Conservation (phyloP, 2,329 filamentous ascomycete species). For the Xylariaceae sp. region DNA sequence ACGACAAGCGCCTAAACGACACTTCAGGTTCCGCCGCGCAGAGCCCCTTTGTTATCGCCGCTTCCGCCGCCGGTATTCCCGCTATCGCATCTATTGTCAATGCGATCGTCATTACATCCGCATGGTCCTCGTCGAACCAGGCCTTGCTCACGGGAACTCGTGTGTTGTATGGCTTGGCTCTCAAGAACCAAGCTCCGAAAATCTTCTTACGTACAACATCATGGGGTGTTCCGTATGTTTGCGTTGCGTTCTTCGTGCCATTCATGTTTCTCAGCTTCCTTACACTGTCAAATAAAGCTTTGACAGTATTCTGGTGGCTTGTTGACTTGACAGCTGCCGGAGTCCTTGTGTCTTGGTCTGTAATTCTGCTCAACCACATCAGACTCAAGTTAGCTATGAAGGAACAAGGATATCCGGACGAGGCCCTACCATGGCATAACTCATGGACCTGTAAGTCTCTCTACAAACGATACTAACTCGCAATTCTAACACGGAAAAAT, state of each 20-base stretch:
- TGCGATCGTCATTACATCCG: conserved; percentile 67
- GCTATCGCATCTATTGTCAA: conserved; percentile 70
- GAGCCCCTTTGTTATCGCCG: conserved; percentile 66
- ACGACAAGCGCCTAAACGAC: conserved; percentile 44
- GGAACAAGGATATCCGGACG: conserved; percentile 47
- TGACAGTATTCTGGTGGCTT: conserved; percentile 63
- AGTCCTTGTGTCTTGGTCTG: conserved; percentile 58
- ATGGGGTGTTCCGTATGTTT: conserved; percentile 53
- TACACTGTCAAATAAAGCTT: conserved; percentile 49
- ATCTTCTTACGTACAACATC: conserved; percentile 49
- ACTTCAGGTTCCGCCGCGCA: conserved; percentile 44
- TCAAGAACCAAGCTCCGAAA: conserved; percentile 53
- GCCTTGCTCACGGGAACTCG: conserved; percentile 56
- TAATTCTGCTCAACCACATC: conserved; percentile 56
- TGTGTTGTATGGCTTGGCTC: conserved; percentile 54
- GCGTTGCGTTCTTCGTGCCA: conserved; percentile 47
- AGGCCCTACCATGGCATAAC: conserved; percentile 57
- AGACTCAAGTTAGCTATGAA: conserved; percentile 50
- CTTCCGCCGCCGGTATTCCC: conserved; percentile 59
- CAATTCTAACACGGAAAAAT: conserved; percentile 2
- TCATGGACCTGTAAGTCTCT: conserved; percentile 51
- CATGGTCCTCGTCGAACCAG: conserved; percentile 65
- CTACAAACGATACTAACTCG: not conserved
- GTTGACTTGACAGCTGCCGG: conserved; percentile 57
- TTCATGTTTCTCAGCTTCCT: conserved; percentile 57